Conservation (phyloP, 345 rosid genomes). For the Rhodamnia argentea region DNA sequence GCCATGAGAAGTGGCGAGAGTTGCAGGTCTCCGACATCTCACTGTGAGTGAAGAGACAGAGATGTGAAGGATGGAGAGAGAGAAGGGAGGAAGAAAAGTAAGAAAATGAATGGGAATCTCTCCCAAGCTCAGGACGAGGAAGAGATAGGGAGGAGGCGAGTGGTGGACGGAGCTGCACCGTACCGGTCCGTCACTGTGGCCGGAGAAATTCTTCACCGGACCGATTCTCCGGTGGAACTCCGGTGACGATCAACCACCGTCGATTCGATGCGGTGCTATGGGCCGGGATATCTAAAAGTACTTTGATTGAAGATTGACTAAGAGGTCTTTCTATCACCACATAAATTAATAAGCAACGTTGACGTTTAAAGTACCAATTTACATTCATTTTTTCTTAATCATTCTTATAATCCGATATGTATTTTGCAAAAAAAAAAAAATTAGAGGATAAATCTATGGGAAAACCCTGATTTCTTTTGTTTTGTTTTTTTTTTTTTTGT, state of each 20-base stretch:
- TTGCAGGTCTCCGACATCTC: constrained; percentile 71
- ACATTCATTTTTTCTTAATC: neutral
- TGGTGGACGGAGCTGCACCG: neutral
- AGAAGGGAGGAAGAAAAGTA: neutral
- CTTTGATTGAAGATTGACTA: neutral
- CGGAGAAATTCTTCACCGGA: neutral
- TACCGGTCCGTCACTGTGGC: neutral
- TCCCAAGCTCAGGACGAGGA: neutral
- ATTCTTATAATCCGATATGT: neutral
- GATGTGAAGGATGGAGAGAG: neutral
- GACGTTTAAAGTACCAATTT: neutral
- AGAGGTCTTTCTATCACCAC: neutral
- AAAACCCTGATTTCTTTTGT: no score
- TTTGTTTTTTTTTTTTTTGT: neutral
- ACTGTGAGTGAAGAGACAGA: neutral
- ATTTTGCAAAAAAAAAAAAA: neutral
- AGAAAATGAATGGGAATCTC: neutral
- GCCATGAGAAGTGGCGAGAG: constrained; percentile 90
- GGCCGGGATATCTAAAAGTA: neutral
- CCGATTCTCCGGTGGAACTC: neutral
- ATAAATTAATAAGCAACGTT: neutral
- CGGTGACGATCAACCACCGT: no score
- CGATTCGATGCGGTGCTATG: no score
- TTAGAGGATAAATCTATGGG: neutral
- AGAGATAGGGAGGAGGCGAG: neutral